phyloP scores from a whole-genome alignment of 345 rosid genomes.

The Sisymbrium altissimum region DNA sequence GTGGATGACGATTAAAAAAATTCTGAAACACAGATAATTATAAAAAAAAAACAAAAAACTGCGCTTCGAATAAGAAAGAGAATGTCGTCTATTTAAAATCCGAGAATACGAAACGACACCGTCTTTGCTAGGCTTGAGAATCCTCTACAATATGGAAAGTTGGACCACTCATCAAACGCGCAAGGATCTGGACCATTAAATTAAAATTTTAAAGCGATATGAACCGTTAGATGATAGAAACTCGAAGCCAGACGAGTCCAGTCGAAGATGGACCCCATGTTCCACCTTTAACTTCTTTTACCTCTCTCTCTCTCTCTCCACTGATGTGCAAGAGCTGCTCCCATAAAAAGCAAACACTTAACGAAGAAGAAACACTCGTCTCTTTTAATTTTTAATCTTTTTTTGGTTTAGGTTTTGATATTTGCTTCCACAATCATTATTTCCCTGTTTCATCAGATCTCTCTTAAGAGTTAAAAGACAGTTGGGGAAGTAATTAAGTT shows the following conservation, averaged over 20 bases:
- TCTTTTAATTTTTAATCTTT: background rate
- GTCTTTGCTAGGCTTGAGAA: background rate
- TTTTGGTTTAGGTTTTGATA: background rate
- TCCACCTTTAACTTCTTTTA: conserved; percentile 11
- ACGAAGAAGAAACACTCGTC: conserved; percentile 32
- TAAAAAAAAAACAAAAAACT: no score
- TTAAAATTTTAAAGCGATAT: background rate
- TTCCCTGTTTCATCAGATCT: background rate
- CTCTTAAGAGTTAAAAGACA: background rate
- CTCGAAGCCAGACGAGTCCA: conserved; percentile 12
- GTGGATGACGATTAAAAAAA: no score
- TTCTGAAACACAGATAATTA: no score
- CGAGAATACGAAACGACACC: background rate
- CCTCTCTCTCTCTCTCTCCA: conserved; percentile 11
- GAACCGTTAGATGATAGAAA: conserved; percentile 23
- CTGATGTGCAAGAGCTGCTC: conserved; percentile 7
- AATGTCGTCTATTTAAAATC: conserved; percentile 16
- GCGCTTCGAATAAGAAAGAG: background rate
- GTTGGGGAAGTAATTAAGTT: background rate
- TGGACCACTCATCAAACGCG: background rate
- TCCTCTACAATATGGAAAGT: background rate
- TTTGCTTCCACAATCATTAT: background rate
- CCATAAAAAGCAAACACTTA: conserved; percentile 28
- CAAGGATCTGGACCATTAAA: conserved; percentile 25
- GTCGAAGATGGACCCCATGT: conserved; percentile 27